phyloP scores from a whole-genome alignment of 2,329 filamentous ascomycete species.

The Botrytis fragariae region DNA sequence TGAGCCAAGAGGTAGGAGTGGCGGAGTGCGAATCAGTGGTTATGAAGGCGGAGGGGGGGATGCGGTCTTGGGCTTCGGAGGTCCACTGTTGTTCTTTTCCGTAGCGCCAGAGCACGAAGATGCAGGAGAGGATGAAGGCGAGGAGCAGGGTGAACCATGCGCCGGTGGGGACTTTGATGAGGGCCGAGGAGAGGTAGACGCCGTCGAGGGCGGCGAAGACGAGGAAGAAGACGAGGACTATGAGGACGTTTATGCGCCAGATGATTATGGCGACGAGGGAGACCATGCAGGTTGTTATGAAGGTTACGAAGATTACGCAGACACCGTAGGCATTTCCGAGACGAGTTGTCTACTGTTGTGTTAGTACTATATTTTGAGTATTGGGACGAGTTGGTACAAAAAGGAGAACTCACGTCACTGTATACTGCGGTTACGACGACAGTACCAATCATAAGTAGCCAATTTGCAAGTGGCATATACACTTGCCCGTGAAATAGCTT shows the following conservation, averaged over 20 bases:
- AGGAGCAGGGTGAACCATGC: conserved; percentile 76
- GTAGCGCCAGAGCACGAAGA: conserved; percentile 75
- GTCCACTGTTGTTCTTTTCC: conserved; percentile 77
- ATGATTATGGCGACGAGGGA: conserved; percentile 69
- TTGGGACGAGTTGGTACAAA: neutral
- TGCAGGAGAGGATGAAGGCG: conserved; percentile 56
- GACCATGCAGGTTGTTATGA: conserved; percentile 74
- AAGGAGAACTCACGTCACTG: conserved; percentile 54
- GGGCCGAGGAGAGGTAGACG: conserved; percentile 65
- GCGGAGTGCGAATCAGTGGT: too few relatives aligned
- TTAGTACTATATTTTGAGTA: conserved; percentile 3
- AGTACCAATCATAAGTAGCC: conserved; percentile 72
- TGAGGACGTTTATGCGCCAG: conserved; percentile 60
- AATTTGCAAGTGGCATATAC: conserved; percentile 74
- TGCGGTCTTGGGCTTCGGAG: conserved; percentile 62
- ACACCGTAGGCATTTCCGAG: conserved; percentile 75
- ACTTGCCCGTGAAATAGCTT: conserved; percentile 70
- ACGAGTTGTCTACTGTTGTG: conserved; percentile 54
- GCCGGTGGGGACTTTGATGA: conserved; percentile 71
- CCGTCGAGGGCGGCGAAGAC: conserved; percentile 66
- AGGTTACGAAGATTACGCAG: conserved; percentile 77
- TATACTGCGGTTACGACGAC: conserved; percentile 73
- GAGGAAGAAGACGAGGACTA: conserved; percentile 62
- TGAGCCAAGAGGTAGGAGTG: conserved; percentile 37
- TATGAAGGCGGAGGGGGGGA: conserved; percentile 50